Evolutionary conservation across 306 rosid species (phyloP).

Genomic region (Lupinus albus): DNA sequence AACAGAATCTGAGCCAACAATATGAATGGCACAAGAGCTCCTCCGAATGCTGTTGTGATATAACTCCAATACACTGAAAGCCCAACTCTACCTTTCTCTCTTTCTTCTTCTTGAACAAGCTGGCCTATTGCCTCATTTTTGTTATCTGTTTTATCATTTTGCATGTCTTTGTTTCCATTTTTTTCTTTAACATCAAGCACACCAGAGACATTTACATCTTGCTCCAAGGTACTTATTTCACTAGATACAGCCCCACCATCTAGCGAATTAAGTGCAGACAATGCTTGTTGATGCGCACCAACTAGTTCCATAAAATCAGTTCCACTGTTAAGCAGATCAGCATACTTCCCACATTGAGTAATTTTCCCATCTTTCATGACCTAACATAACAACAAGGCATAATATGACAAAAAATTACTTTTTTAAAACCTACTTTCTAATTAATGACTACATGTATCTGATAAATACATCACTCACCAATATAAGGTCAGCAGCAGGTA

Average conservation of each 20-base stretch:
- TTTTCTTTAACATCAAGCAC: constrained; percentile 24
- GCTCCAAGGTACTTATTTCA: constrained; percentile 14
- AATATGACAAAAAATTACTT: too few relatives aligned
- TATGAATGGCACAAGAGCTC: constrained; percentile 64
- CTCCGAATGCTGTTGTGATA: constrained; percentile 58
- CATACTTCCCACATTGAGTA: constrained; percentile 63
- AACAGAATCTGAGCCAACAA: constrained; percentile 52
- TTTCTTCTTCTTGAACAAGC: constrained; percentile 77
- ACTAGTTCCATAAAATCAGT: constrained; percentile 69
- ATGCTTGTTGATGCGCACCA: constrained; percentile 64
- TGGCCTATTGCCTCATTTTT: constrained; percentile 49
- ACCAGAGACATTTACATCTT: constrained; percentile 21
- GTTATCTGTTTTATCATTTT: constrained; percentile 39
- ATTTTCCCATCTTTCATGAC: constrained; percentile 72
- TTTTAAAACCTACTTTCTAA: too few relatives aligned
- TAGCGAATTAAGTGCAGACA: constrained; percentile 49
- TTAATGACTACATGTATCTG: too few relatives aligned
- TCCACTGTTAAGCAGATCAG: constrained; percentile 52
- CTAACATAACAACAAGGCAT: constrained; percentile 37
- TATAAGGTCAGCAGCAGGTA: constrained; percentile 76
- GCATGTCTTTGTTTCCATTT: constrained; percentile 34
- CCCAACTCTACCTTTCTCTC: constrained; percentile 68
- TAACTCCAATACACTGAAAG: constrained; percentile 60
- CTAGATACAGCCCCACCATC: constrained; percentile 28
- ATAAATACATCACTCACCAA: constrained; percentile 49